Evolutionary conservation across 176 grass and related monocot genomes (phyloP), one percentile per base, ranked within the genome.

Genomic region (Rhynchospora tenuis): DNA sequence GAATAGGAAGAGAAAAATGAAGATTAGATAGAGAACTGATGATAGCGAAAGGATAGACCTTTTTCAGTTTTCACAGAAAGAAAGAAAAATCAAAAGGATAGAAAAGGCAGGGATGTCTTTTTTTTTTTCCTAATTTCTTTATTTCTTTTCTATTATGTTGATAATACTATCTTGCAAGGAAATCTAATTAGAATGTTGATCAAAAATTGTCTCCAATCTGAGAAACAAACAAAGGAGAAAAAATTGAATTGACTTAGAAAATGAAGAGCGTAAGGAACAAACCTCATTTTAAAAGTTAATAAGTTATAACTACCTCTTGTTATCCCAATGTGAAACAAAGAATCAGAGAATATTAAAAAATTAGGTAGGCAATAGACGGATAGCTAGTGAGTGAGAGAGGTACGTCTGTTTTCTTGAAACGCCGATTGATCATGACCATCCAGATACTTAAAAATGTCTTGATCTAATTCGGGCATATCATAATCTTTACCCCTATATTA

Each of bases 371-470:
- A 50, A 28, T 22, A 14, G 0, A 73, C 4, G 9, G 17, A 71
- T 0, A 24, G 4, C 15, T 11, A 26, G 23, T 29, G 1, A 52
- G 22, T 52, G 73, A 76, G 46, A 29, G 6, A 27, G 1, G 2
- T 76, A 76, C 73, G 48, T 76, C 73, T 76, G 47, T 76, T 54
- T 29, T 76, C 73, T 29, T 29, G 26, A 76, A 76, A 76, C 13
- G 73, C 15, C 73, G 48, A 55, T 76, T 76, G 73, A 76, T 54
- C 73, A 55, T 76, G 73, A 55, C 47, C 47, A 47, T 71, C 67
- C 46, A 76, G 73, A 76, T 54, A 76, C 23, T 55, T 28, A 17
- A 76, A 76, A 1, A 76, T 29, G 6, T 76, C 73, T 55, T 50
- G 48, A 76, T 76, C 73, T 13, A 76, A 47, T 31, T 76, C 73